Evolutionary conservation across 371 early-diverging fungal species (phyloP), one percentile per base, ranked within the genome.

Genomic region (Ordospora colligata): DNA sequence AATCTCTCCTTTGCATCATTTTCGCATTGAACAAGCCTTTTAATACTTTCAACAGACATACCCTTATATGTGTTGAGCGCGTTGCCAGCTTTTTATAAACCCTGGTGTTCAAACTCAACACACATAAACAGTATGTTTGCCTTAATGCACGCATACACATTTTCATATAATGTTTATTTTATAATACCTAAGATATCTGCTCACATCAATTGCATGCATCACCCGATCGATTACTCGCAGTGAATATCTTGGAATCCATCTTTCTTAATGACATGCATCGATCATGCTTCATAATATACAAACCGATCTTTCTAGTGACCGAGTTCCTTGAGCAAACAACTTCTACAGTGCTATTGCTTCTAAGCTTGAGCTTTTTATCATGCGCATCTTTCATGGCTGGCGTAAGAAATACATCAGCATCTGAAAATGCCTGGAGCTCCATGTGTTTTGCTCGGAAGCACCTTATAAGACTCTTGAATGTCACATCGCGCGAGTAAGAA

Each of bases 21-120:
- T 54, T 77, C 78, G 44, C 44, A 77, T 42, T 73, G 67, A 8
- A 77, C 58, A 50, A 77, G 69, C 44, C 65, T 75, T 49, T 70
- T 63, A 62, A 77, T 77, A 53, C 78, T 68, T 67, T 73, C 73
- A 25, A 73, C 46, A 44, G 70, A 70, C 70, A 70, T 70, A 58
- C 70, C 70, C 70, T 54, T 70, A n/a, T 44, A 22, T 32, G 44
- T 58, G 70, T 70, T 70, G 58, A 54, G 58, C 58, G 70, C 70
- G 70, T 70, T 70, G 70, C 70, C 53, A 22, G 58, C 27, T 54
- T 70, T 70, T 70, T 70, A 70, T 70, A 70, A 58, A 54, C 37
- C 44, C 47, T 21, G 46, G 70, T 70, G 70, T 70, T 70, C 70
- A 70, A 70, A 54, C 58, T 32, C 58, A 70, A 70, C 70, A 23